Percentiles rank a stretch among this genome's conserved stretches.
Conservation (phyloP, 2,329 filamentous ascomycete species). For the Aspergillus alliaceus region DNA sequence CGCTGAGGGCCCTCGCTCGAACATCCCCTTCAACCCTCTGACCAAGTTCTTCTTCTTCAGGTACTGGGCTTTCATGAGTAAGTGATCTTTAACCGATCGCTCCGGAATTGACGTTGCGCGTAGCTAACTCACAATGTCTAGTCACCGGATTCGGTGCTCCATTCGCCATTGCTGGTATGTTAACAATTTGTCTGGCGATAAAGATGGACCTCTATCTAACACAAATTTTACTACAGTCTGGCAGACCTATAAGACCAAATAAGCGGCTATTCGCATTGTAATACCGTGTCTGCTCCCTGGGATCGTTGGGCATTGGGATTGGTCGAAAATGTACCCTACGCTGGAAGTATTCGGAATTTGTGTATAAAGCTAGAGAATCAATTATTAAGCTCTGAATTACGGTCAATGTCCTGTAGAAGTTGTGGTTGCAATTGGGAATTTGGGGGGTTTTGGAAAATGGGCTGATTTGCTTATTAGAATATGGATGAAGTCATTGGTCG, state of each 20-base stretch:
- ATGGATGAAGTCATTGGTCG: constrained; percentile 46
- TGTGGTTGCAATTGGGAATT: background rate
- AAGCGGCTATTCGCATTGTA: constrained; percentile 24
- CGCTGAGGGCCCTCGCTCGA: constrained; percentile 90
- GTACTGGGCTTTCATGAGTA: constrained; percentile 81
- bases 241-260: constrained; percentile 65
- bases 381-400: constrained; percentile 23
- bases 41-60: constrained; percentile 78
- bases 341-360: constrained; percentile 31
- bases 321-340: constrained; percentile 22
- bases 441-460: constrained; percentile 22
- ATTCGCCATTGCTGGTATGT: constrained; percentile 65
- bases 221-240: constrained; percentile 52
- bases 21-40: constrained; percentile 95
- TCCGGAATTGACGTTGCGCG: background rate
- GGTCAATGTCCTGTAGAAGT: constrained; percentile 6
- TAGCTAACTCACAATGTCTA: constrained; percentile 44
- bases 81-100: constrained; percentile 26
- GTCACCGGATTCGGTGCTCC: constrained; percentile 59
- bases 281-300: constrained; percentile 17
- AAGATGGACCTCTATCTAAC: constrained; percentile 18
- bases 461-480: constrained; percentile 28
- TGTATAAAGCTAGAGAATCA: constrained; percentile 43
- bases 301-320: constrained; percentile 18
- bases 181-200: constrained; percentile 1